A percentile compares a stretch with the other conserved stretches of the same genome.
Conservation (phyloP, 805 yeast genomes). For the Yarrowia sp. region DNA sequence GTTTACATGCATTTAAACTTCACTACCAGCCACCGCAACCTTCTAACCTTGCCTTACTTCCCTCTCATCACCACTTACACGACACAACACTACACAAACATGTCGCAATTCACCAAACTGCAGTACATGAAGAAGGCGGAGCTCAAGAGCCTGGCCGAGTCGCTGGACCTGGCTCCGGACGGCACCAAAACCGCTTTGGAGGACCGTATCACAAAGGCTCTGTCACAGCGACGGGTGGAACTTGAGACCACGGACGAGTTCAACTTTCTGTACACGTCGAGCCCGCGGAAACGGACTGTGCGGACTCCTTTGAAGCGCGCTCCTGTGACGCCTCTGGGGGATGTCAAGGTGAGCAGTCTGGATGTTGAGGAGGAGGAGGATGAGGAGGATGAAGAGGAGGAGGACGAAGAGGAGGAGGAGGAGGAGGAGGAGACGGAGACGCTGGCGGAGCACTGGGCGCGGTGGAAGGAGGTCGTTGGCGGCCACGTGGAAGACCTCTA, state of each 20-base stretch:
- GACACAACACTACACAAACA: background rate
- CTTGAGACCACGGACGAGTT: constrained; percentile 5
- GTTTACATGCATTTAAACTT: no score
- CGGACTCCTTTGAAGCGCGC: background rate
- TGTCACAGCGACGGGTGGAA: constrained; percentile 26
- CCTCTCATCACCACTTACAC: background rate
- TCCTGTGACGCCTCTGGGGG: background rate
- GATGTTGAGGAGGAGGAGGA: constrained; percentile 24
- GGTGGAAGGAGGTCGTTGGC: constrained; percentile 33
- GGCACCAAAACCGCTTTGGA: constrained; percentile 39
- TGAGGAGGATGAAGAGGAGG: constrained; percentile 28
- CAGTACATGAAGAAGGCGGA: constrained; percentile 39
- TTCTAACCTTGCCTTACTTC: background rate
- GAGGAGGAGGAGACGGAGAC: constrained; percentile 32
- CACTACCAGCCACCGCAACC: constrained; percentile 24
- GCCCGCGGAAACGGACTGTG: constrained; percentile 13
- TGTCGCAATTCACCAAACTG: constrained; percentile 15
- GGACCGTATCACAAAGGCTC: constrained; percentile 33
- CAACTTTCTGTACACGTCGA: constrained; percentile 28
- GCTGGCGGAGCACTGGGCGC: constrained; percentile 30
- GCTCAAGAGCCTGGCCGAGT: constrained; percentile 41
- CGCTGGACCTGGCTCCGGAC: constrained; percentile 38
- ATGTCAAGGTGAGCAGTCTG: constrained; percentile 7
- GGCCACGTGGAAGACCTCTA: constrained; percentile 33
- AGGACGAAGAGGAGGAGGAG: constrained; percentile 29